Base-by-base conservation (phyloP, 2,329 filamentous ascomycete species). In the Arthroderma uncinatum region DNA sequence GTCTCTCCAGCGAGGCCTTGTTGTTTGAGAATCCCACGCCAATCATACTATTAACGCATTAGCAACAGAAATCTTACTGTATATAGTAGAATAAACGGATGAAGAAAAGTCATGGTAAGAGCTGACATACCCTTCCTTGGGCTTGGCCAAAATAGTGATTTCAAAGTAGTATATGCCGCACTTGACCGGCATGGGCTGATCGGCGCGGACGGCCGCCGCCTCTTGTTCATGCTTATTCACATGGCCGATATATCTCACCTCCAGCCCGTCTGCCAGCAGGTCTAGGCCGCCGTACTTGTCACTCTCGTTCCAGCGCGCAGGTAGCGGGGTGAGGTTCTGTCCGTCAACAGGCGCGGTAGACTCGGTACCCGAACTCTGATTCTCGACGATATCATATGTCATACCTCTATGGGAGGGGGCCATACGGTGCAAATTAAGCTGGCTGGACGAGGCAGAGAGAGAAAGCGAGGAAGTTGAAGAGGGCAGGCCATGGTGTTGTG, bases 81-180 rank as follows among this genome's bases (percentile, higher is more conserved):
- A n/a, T n/a, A n/a, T n/a, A n/a, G n/a, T n/a, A n/a, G n/a, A n/a
- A n/a, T n/a, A n/a, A n/a, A n/a, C n/a, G n/a, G n/a, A n/a, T n/a
- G n/a, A n/a, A n/a, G n/a, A n/a, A n/a, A n/a, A n/a, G n/a, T n/a
- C n/a, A n/a, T n/a, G n/a, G n/a, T n/a, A 34, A 56, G 28, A 23
- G 19, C 33, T 47, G 33, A 64, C 79, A 62, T 76, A 84, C 82
- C 82, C 82, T 64, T 87, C 85, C 67, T 85, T 84, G 54, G 81
- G 81, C 65, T 84, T 82, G 6, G 82, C 81, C 54, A 84, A 69
- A 52, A 89, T 80, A 7, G 80, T 81, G 34, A 84, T 77, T 66
- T 98, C 93, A 67, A 84, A 98, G 70, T 98, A 98, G 71, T 95
- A 98, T 59, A 98, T 85, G 1, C 93, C 93, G 63, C 88, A 93